phyloP scores from a whole-genome alignment of 169 alveolate genomes.

The Plasmodium malariae region DNA sequence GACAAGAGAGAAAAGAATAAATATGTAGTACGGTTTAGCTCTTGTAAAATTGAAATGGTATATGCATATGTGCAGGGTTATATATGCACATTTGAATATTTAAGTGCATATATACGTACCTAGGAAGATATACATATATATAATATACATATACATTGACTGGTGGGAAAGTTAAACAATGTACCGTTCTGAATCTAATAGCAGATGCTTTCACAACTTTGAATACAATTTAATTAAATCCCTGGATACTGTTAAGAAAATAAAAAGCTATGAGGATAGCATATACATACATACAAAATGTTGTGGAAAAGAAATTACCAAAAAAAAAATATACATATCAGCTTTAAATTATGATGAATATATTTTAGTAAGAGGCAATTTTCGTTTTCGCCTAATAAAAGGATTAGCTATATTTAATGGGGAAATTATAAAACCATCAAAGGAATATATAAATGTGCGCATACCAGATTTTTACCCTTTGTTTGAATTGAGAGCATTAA shows the following conservation, averaged over 20 bases:
- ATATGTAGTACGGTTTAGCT: no score
- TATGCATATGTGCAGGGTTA: no score
- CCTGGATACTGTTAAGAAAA: slow-evolving; percentile 34
- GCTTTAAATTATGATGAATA: slow-evolving; percentile 75
- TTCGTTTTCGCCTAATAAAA: slow-evolving; percentile 70
- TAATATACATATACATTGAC: no score
- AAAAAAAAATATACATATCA: slow-evolving; percentile 52
- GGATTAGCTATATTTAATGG: slow-evolving; percentile 55
- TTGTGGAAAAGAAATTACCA: neutral
- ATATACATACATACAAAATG: slow-evolving; percentile 33
- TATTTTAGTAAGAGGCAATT: slow-evolving; percentile 49
- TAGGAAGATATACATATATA: no score
- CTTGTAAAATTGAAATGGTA: no score
- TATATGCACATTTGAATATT: no score
- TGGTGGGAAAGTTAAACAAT: slow-evolving; percentile 45
- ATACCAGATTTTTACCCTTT: slow-evolving; percentile 55
- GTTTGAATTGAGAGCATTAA: slow-evolving; percentile 39
- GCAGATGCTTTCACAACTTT: slow-evolving; percentile 18
- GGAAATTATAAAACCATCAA: slow-evolving; percentile 39
- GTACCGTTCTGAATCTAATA: neutral
- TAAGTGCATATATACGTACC: no score
- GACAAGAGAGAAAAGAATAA: no score
- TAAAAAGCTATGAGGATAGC: neutral
- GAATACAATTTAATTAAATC: slow-evolving; percentile 49
- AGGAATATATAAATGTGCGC: slow-evolving; percentile 39